Evolutionary conservation across 2,329 filamentous ascomycete genomes (phyloP).

Genomic region (Cytospora chrysosperma): DNA sequence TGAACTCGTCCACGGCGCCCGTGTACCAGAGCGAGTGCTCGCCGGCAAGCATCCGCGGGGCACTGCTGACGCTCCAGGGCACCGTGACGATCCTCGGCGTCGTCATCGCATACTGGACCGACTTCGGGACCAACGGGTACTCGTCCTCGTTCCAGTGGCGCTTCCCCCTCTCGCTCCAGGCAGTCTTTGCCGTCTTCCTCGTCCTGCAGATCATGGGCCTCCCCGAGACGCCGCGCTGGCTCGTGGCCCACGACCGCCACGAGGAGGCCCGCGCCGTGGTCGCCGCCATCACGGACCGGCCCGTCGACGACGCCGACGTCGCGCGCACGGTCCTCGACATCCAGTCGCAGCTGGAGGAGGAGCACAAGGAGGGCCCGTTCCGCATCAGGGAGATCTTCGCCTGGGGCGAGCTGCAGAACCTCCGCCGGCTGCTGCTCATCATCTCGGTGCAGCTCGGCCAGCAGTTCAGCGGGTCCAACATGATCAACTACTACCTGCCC

Average conservation of each 20-base stretch:
- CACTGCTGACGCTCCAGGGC: slow-evolving; percentile 49
- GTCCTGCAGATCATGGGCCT: slow-evolving; percentile 37
- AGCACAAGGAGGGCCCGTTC: slow-evolving; percentile 27
- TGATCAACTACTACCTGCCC: slow-evolving; percentile 37
- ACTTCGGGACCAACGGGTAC: slow-evolving; percentile 37
- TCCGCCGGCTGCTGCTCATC: slow-evolving; percentile 30
- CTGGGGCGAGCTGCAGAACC: slow-evolving; percentile 29
- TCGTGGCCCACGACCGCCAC: slow-evolving; percentile 34
- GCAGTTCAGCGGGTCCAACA: slow-evolving; percentile 32
- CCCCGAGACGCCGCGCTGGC: slow-evolving; percentile 40
- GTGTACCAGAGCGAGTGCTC: slow-evolving; percentile 38
- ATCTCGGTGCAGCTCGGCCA: slow-evolving; percentile 31
- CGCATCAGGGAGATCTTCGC: slow-evolving; percentile 28
- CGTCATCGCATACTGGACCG: slow-evolving; percentile 40
- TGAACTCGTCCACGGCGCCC: slow-evolving; percentile 42
- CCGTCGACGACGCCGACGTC: slow-evolving; percentile 26
- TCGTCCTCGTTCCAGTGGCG: slow-evolving; percentile 40
- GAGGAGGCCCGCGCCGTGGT: slow-evolving; percentile 31
- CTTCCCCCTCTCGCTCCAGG: slow-evolving; percentile 44
- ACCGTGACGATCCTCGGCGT: slow-evolving; percentile 47
- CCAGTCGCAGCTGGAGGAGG: slow-evolving; percentile 25
- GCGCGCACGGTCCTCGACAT: slow-evolving; percentile 23
- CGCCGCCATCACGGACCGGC: slow-evolving; percentile 23
- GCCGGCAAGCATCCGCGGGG: slow-evolving; percentile 44
- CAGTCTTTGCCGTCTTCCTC: slow-evolving; percentile 39